Conservation (phyloP, 177 flowering plant genomes). For the Vitis hybrid region DNA sequence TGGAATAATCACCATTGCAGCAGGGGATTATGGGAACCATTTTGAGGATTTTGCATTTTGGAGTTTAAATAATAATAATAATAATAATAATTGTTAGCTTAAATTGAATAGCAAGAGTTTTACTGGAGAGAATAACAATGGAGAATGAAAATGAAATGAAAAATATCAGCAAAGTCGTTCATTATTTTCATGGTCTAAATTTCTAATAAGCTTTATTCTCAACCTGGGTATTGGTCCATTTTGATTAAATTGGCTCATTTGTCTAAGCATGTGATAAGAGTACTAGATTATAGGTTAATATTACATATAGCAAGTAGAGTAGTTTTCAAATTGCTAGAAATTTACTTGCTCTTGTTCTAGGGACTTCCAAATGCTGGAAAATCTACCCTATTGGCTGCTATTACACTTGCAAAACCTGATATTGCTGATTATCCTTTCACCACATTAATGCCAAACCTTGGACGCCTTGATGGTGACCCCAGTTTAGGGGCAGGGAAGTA, state of each 20-base stretch:
- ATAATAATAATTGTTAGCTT: background rate
- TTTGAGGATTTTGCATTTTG: too few relatives aligned
- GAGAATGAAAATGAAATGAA: too few relatives aligned
- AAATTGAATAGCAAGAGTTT: background rate
- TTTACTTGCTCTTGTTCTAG: constrained; percentile 32
- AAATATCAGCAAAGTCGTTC: background rate
- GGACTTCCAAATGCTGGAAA: constrained; percentile 99
- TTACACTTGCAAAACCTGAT: constrained; percentile 90
- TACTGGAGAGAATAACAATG: background rate
- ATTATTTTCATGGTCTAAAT: background rate
- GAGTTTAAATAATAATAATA: background rate
- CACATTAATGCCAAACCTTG: constrained; percentile 98
- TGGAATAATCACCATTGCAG: too few relatives aligned
- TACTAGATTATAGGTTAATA: too few relatives aligned
- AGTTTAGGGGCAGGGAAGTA: constrained; percentile 74
- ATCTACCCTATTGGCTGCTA: constrained; percentile 89
- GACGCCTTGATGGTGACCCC: constrained; percentile 95
- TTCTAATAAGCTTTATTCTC: too few relatives aligned
- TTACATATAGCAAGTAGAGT: background rate
- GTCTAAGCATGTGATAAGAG: background rate
- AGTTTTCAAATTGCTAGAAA: background rate
- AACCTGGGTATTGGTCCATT: too few relatives aligned
- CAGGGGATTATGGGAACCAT: too few relatives aligned
- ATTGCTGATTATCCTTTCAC: constrained; percentile 99
- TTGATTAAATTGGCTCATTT: background rate